Conservation (phyloP, 306 rosid species). For the Lathyrus tuberosus region DNA sequence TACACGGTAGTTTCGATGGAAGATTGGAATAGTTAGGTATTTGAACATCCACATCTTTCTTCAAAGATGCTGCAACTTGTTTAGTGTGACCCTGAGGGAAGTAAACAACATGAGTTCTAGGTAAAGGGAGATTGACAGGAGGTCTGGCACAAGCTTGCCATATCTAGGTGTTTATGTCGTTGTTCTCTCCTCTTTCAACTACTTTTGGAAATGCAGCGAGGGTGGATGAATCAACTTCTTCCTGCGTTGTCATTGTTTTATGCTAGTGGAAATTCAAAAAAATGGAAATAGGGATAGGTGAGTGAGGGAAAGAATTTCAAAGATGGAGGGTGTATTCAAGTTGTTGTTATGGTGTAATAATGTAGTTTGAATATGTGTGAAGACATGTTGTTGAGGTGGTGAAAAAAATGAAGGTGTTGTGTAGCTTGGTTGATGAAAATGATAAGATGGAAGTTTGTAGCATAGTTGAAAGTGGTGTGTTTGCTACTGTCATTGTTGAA, state of each 20-base stretch:
- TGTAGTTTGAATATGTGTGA: too few relatives aligned
- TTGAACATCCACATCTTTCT: constrained; percentile 76
- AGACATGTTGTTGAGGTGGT: too few relatives aligned
- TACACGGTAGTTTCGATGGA: constrained; percentile 77
- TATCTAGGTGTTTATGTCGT: constrained; percentile 75
- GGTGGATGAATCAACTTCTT: neutral
- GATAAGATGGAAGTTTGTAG: too few relatives aligned
- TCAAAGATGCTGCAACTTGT: constrained; percentile 94
- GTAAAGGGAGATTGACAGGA: constrained; percentile 78
- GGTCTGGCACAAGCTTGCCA: constrained; percentile 99
- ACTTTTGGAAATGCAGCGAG: neutral
- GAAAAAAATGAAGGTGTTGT: too few relatives aligned
- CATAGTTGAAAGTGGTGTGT: too few relatives aligned
- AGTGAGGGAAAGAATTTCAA: too few relatives aligned
- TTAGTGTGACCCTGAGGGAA: constrained; percentile 97
- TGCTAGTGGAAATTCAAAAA: too few relatives aligned
- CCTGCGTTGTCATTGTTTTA: neutral
- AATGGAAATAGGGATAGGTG: too few relatives aligned
- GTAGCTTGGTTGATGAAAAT: too few relatives aligned
- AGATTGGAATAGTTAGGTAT: constrained; percentile 87
- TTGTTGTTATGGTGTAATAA: too few relatives aligned
- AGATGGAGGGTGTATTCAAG: too few relatives aligned
- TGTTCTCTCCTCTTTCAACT: constrained; percentile 56
- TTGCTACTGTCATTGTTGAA: too few relatives aligned
- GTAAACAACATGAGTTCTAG: constrained; percentile 85